Percentiles rank a stretch among this genome's conserved stretches.
Conservation (phyloP, 2,329 filamentous ascomycete genomes). For the Exophiala phaeomuriformis region DNA sequence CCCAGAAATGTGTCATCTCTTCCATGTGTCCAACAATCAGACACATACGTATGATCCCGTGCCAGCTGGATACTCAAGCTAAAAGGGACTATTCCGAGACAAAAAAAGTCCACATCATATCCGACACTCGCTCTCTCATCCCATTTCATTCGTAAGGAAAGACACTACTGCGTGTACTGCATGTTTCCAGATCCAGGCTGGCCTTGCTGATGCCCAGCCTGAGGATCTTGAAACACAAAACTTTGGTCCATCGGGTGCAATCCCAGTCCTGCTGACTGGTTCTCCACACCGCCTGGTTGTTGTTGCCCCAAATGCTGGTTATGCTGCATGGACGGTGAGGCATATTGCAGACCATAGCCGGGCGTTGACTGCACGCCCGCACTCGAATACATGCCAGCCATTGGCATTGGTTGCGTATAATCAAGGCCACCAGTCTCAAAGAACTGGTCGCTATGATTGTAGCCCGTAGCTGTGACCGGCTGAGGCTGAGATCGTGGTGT, state of each 20-base stretch:
- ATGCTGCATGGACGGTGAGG: conserved; percentile 6
- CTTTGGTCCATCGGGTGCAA: conserved; percentile 2
- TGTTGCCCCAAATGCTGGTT: neutral
- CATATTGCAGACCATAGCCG: conserved; percentile 12
- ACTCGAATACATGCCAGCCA: conserved; percentile 10
- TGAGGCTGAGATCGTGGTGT: conserved; percentile 16
- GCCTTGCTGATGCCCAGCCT: neutral
- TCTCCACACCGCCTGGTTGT: conserved; percentile 4
- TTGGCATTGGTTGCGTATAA: conserved; percentile 9
- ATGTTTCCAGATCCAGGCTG: conserved; percentile 2
- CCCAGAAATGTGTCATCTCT: too few species aligned
- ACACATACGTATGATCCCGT: too few species aligned
- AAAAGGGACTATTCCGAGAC: too few species aligned
- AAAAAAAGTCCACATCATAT: too few species aligned
- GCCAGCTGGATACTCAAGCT: too few species aligned
- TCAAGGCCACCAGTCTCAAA: conserved; percentile 4
- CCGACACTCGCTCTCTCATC: too few species aligned
- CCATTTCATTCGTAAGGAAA: too few species aligned
- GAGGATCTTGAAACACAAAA: too few species aligned
- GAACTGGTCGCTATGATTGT: neutral
- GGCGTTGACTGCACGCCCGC: conserved; percentile 1
- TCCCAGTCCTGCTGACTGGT: conserved; percentile 12
- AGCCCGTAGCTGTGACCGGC: conserved; percentile 1
- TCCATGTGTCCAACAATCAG: too few species aligned
- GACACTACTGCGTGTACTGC: neutral